Base-by-base conservation (phyloP, 345 rosid species). In the Murraya paniculata region DNA sequence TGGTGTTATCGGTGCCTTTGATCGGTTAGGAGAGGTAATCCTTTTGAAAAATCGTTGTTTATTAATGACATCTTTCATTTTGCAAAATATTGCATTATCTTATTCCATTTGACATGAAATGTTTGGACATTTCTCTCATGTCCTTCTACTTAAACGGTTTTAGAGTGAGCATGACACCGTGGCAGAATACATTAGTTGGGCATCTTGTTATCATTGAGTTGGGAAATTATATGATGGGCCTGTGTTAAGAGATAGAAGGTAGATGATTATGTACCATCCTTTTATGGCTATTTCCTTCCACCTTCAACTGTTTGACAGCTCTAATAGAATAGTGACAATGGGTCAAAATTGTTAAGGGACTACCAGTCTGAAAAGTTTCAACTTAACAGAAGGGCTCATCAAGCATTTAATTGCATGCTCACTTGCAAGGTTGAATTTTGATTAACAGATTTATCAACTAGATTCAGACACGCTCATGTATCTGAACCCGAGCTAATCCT, bases 21-120 rank as follows among this genome's bases (percentile, higher is more conserved):
- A 95, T 86, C 97, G 94, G 72, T 84, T 93, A 55, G 99, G 99
- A 88, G 99, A 95, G 98, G 99, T 92, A 88, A 78, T 53, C 24
- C 27, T 72, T 38, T 72, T 59, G 56, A 71, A 76, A 48, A 60
- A 41, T 10, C 41, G 24, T 80, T 38, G 24, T 5, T 50, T 19
- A 65, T 38, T 30, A 28, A 28, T 2, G 41, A 36, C 41, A 33
- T 78, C 61, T 61, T 69, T 76, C 68, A 57, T 66, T 62, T 27
- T 72, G 60, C 62, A 8, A 58, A 50, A 9, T 56, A 35, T 61
- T 55, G 66, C 58, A 50, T n/a, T 39, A 28, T 74, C 36, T 48
- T 69, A 25, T 48, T 28, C 64, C 56, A 9, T 72, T 61, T 59
- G 36, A 41, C 14, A 25, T 28, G 38, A 50, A 50, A 64, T 41